phyloP scores from a whole-genome alignment of 108 stramenopile species.

The Epithemia pelagica region DNA sequence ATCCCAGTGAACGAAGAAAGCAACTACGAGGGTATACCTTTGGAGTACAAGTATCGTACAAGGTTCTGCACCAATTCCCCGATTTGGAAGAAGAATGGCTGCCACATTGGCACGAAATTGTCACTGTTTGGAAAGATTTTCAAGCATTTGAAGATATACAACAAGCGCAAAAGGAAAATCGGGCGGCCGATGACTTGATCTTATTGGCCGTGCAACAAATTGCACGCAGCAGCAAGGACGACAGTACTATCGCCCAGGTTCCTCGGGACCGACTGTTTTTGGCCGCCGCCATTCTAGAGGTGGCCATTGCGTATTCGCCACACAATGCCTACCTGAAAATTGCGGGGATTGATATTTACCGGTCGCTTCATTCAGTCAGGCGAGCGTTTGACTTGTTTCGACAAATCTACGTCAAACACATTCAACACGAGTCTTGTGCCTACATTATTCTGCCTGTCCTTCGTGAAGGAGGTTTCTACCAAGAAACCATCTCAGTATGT shows the following conservation, averaged over 20 bases:
- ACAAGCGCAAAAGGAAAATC: slow-evolving; percentile 51
- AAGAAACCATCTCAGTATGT: slow-evolving; percentile 45
- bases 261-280: slow-evolving; percentile 13
- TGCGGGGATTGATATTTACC: slow-evolving; percentile 49
- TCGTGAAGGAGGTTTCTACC: slow-evolving; percentile 58
- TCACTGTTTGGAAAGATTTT: slow-evolving; percentile 30
- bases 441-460: slow-evolving; percentile 59
- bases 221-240: slow-evolving; percentile 5
- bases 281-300: slow-evolving; percentile 51
- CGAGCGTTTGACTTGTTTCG: slow-evolving; percentile 48
- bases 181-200: slow-evolving; percentile 72
- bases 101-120: slow-evolving; percentile 32
- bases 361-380: slow-evolving; percentile 26
- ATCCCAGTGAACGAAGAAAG: slow-evolving; percentile 27
- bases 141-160: slow-evolving; percentile 12
- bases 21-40: slow-evolving; percentile 58
- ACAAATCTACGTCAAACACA: slow-evolving; percentile 59
- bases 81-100: slow-evolving; percentile 21
- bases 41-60: slow-evolving; percentile 44
- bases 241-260: too few relatives aligned
- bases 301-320: slow-evolving; percentile 63
- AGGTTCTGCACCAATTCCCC: slow-evolving; percentile 22
- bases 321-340: slow-evolving; percentile 75
- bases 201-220: slow-evolving; percentile 47
- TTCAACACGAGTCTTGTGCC: slow-evolving; percentile 72